Percentiles rank a stretch among this genome's conserved stretches.
Evolutionary conservation across 179 eudicot species (phyloP).

Genomic region (Drosera spatulata): DNA sequence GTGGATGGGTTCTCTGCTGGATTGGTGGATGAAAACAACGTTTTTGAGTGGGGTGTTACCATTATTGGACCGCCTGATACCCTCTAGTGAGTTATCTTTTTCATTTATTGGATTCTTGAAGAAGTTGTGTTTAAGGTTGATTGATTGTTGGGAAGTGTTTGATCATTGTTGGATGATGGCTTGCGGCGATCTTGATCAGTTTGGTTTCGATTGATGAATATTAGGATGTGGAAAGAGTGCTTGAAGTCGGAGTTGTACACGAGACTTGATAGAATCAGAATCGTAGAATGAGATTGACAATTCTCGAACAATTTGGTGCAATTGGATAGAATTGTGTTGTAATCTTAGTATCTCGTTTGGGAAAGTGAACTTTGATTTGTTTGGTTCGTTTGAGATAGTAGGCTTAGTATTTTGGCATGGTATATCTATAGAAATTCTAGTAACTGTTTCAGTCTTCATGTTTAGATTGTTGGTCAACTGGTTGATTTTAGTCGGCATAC

Average conservation of each 20-base stretch:
- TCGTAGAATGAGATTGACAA: background rate
- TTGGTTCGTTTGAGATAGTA: background rate
- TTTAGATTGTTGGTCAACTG: background rate
- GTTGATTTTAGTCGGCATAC: background rate
- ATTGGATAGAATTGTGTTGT: background rate
- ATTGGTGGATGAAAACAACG: conserved; percentile 43
- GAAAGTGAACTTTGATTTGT: background rate
- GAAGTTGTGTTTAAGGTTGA: background rate
- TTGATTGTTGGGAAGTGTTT: background rate
- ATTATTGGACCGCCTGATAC: conserved; percentile 76
- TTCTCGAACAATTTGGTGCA: background rate
- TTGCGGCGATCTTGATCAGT: too few species aligned
- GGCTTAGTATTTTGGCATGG: conserved; percentile 1
- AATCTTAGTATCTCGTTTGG: too few species aligned
- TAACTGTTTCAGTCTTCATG: background rate
- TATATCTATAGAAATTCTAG: background rate
- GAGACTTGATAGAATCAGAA: too few species aligned
- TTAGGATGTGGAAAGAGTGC: too few species aligned
- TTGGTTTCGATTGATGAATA: too few species aligned
- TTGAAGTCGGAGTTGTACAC: too few species aligned
- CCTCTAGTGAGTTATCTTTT: conserved; percentile 26
- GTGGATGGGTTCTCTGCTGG: conserved; percentile 98
- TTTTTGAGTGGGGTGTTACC: conserved; percentile 31
- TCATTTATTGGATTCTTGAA: background rate
- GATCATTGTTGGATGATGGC: too few species aligned